These are phyloP conservation scores for Leccinum barrowsii DNA, from an alignment of 768 basidiomycete genomes.

Conservation along the genomic window DNA sequence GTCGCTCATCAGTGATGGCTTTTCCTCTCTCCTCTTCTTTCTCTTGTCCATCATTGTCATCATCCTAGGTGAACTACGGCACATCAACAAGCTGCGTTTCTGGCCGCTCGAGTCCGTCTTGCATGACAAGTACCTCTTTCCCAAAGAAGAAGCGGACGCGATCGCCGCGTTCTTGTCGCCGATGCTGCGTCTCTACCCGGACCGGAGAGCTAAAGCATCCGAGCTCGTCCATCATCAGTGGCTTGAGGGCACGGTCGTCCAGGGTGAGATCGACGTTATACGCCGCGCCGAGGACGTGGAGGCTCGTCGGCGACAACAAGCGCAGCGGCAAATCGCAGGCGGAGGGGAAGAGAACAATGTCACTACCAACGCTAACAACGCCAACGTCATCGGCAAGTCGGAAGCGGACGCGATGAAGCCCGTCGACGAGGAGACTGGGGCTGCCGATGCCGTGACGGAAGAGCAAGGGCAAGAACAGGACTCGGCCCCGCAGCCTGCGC, in stretches of 20 bases:
- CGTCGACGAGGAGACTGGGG: constrained; percentile 46
- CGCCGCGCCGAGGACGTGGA: constrained; percentile 59
- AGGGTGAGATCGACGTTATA: constrained; percentile 87
- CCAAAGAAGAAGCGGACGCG: constrained; percentile 73
- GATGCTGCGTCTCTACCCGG: constrained; percentile 88
- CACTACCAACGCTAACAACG: background rate
- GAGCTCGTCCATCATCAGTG: constrained; percentile 85
- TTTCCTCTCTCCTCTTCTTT: background rate
- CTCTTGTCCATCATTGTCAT: background rate
- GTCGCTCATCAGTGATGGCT: constrained; percentile 6
- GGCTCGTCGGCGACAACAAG: constrained; percentile 18
- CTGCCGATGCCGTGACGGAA: constrained; percentile 2
- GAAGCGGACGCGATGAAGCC: constrained; percentile 72
- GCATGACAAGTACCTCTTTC: constrained; percentile 95
- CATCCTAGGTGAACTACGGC: constrained; percentile 71
- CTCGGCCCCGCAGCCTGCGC: constrained; percentile 4
- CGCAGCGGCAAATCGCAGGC: constrained; percentile 11
- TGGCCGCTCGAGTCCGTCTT: constrained; percentile 83
- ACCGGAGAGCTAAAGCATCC: constrained; percentile 82
- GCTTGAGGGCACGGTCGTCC: constrained; percentile 81
- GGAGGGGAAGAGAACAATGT: background rate
- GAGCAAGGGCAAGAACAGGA: constrained; percentile 6
- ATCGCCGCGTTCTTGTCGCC: constrained; percentile 81
- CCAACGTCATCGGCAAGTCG: constrained; percentile 11
- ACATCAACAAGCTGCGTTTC: constrained; percentile 90